Conservation (phyloP, 305 asterid species). For the Fraxinus xanthoxyloides region DNA sequence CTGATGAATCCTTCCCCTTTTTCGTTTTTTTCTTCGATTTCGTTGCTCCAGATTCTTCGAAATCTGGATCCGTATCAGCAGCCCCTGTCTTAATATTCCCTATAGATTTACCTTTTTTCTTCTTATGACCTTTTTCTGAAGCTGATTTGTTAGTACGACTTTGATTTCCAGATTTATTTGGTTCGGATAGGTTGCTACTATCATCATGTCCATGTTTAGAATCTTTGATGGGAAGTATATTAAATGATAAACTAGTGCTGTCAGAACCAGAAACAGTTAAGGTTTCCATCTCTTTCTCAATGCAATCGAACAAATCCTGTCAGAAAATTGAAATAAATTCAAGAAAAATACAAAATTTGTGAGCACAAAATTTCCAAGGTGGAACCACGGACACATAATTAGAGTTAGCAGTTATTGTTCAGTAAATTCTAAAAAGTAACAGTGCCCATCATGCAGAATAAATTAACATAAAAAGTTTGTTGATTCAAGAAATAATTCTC, state of each 20-base stretch:
- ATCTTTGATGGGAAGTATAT: conserved; percentile 41
- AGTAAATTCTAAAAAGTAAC: background rate
- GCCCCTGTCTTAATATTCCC: conserved; percentile 58
- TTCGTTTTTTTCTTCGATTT: conserved; percentile 80
- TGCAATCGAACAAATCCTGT: conserved; percentile 72
- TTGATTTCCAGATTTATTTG: conserved; percentile 56
- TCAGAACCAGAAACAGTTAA: conserved; percentile 44
- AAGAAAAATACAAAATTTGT: conserved; percentile 17
- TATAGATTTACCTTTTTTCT: conserved; percentile 72
- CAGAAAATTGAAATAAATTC: conserved; percentile 14
- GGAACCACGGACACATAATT: background rate
- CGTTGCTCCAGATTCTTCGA: conserved; percentile 51
- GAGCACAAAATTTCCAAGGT: background rate
- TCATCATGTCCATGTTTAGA: conserved; percentile 45
- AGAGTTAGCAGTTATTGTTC: background rate
- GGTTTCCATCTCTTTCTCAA: conserved; percentile 75
- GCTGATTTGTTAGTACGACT: conserved; percentile 51
- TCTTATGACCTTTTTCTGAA: conserved; percentile 74
- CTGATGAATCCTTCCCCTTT: conserved; percentile 57
- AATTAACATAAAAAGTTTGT: background rate
- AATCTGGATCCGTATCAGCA: conserved; percentile 55
- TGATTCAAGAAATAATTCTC: background rate
- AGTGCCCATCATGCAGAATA: conserved; percentile 7
- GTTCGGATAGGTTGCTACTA: conserved; percentile 44
- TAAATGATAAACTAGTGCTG: conserved; percentile 42